Conservation (phyloP, 768 basidiomycete species). For the Chlorophyllum brunneum region DNA sequence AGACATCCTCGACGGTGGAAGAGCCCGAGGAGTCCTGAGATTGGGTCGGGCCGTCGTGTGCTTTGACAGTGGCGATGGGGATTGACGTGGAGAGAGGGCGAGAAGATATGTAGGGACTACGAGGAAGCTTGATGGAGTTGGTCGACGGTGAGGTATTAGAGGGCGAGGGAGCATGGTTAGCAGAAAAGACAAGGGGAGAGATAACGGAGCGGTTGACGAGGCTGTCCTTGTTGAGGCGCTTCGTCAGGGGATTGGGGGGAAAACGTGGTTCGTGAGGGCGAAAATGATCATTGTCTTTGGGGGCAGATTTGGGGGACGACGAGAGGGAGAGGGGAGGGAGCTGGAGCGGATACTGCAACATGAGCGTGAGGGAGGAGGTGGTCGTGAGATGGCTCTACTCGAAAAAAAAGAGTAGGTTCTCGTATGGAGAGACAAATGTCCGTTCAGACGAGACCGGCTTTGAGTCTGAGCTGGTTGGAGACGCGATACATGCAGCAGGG, state of each 20-base stretch:
- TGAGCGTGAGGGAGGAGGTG: slow-evolving; percentile 31
- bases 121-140: slow-evolving; percentile 30
- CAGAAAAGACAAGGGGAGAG: slow-evolving; percentile 26
- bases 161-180: slow-evolving; percentile 32
- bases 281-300: slow-evolving; percentile 34
- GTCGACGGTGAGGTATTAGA: slow-evolving; percentile 33
- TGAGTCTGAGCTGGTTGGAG: slow-evolving; percentile 38
- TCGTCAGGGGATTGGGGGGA: slow-evolving; percentile 24
- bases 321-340: slow-evolving; percentile 38
- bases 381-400: slow-evolving; percentile 18
- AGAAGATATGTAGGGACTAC: slow-evolving; percentile 37
- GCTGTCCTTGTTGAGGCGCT: slow-evolving; percentile 37
- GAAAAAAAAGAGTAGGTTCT: slow-evolving; percentile 19
- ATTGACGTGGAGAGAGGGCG: slow-evolving; percentile 26
- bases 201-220: slow-evolving; percentile 26
- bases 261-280: slow-evolving; percentile 38
- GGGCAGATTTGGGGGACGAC: slow-evolving; percentile 27
- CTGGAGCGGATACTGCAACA: slow-evolving; percentile 58
- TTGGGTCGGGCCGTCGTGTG: slow-evolving; percentile 24
- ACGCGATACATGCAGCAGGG: slow-evolving; percentile 33
- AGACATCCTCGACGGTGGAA: slow-evolving; percentile 53
- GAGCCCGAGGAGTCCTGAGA: slow-evolving; percentile 36
- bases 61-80: slow-evolving; percentile 23
- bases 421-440: slow-evolving; percentile 21
- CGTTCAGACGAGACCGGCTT: slow-evolving; percentile 58